Evolutionary conservation across 148 eudicot species (phyloP).

Genomic region (Bassia scoparia): DNA sequence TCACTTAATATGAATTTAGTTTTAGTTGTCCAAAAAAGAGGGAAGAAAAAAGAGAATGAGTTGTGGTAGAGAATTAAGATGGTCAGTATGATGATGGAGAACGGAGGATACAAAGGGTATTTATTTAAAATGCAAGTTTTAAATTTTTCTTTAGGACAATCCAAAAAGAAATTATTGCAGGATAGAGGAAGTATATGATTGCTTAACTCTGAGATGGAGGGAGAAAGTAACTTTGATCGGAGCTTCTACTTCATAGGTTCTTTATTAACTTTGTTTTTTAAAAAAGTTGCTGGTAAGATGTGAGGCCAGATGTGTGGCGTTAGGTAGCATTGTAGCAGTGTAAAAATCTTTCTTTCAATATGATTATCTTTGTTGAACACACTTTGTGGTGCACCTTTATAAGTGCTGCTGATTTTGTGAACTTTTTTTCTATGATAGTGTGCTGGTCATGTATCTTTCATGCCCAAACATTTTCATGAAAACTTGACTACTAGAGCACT

Average conservation of each 20-base stretch:
- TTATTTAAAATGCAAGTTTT: background rate
- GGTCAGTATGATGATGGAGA: background rate
- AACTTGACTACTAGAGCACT: background rate
- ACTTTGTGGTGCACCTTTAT: no score
- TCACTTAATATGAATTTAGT: no score
- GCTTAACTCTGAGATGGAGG: background rate
- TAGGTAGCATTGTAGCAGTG: no score
- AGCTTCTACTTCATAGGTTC: background rate
- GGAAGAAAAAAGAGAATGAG: background rate
- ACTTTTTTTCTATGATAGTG: background rate
- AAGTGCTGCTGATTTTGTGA: no score
- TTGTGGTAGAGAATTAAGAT: background rate
- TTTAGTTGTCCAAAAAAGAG: background rate
- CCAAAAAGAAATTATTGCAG: background rate
- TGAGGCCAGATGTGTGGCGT: no score
- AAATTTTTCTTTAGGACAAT: no score
- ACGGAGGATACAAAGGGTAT: background rate
- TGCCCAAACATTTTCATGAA: background rate
- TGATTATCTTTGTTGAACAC: no score
- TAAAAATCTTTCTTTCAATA: no score
- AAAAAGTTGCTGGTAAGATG: background rate
- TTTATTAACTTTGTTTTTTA: no score
- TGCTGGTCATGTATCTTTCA: background rate
- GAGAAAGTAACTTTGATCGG: no score
- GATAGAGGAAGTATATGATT: background rate